Evolutionary conservation across 2,329 filamentous ascomycete species (phyloP), one percentile per base, ranked within the genome.

Genomic region (Aspergillus pseudonomiae): DNA sequence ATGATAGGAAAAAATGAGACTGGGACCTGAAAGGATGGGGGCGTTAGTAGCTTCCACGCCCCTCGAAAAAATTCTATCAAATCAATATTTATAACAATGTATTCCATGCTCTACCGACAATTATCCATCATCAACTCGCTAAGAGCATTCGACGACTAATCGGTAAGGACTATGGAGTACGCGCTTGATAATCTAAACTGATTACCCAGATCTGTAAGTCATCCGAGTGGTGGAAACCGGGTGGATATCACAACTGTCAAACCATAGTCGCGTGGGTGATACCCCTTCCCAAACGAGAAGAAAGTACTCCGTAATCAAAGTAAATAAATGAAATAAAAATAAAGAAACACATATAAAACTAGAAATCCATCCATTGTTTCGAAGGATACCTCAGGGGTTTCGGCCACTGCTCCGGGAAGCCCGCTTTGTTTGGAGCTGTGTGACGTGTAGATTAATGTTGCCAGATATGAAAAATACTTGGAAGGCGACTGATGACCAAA

Each of bases 371-470:
- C 48, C 14, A 21, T 28, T 43, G 59, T 56, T 61, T 61, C 36
- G 43, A 56, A 56, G 11, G 28, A 54, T 41, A 30, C n/a, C 30
- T 28, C 52, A 55, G 52, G 30, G 34, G 58, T 45, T 56, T 61
- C 41, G 19, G 28, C 30, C 24, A 50, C 21, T 61, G 36, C 56
- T 48, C 32, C 52, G 32, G 21, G 30, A 41, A 39, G n/a, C 52
- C 30, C 50, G n/a, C 30, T 61, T 34, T 46, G 39, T 24, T 24
- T 16, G 12, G 36, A 12, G 6, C 32, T 24, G 30, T 58, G 46
- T 62, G 56, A 62, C 60, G 55, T 62, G 60, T 59, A 59, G 36
- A 62, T 53, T 62, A 36, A 52, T 52, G 30, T 34, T 46, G n/a
- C 10, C 45, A 53, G 48, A 21, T 39, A 30, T 32, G 19, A 52